Conservation (phyloP, 139 green algal species). For the Pseudopediastrum boryanum region DNA sequence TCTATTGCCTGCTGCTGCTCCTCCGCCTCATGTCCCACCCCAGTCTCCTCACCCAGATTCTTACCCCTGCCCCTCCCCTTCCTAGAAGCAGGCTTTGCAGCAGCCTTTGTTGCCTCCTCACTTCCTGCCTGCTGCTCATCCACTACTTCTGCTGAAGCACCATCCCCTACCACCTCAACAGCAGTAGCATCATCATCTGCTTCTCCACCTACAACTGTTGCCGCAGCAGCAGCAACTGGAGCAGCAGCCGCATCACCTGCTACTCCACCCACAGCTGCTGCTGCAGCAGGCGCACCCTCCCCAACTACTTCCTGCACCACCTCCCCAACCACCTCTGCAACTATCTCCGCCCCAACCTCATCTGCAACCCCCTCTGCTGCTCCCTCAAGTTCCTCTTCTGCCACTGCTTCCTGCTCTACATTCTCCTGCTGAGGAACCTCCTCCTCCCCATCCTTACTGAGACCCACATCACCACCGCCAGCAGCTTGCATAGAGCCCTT, state of each 20-base stretch:
- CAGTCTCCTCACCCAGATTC: background rate
- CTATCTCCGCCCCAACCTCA: background rate
- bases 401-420: background rate
- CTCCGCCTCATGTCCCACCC: background rate
- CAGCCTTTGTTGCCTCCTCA: background rate
- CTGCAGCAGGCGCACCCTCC: background rate
- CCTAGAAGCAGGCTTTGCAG: background rate
- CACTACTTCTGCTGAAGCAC: background rate
- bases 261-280: background rate
- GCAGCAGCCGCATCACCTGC: constrained; percentile 7
- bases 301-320: background rate
- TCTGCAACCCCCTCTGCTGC: background rate
- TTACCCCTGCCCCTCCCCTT: background rate
- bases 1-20: no score
- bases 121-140: constrained; percentile 12
- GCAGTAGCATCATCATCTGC: constrained; percentile 17
- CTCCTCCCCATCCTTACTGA: no score
- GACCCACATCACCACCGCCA: no score
- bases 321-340: background rate
- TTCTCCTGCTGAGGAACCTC: background rate
- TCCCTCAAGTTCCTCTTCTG: background rate
- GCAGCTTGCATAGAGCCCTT: no score
- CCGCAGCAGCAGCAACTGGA: constrained; percentile 8
- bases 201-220: background rate
- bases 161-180: background rate